Percentiles rank a stretch among this genome's conserved stretches.
These are phyloP conservation scores for Yamadazyma sp. DNA, from an alignment of 1,139 yeast species.

Conservation along the genomic window DNA sequence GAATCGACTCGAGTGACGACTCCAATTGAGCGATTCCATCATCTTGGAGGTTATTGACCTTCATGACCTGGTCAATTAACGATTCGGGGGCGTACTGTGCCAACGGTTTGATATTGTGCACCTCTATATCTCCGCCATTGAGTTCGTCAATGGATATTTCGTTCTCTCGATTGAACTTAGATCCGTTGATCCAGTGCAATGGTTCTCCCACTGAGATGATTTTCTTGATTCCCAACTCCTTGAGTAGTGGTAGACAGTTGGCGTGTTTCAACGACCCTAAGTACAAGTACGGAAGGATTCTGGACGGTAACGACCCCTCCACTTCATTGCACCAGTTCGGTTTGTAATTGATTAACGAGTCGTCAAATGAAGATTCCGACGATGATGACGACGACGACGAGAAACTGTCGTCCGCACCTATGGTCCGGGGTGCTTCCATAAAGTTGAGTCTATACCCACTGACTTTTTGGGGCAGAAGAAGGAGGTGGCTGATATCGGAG, in stretches of 20 bases:
- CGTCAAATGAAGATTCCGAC: conserved; percentile 6
- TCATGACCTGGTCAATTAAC: conserved; percentile 36
- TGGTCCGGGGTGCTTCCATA: conserved; percentile 11
- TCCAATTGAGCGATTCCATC: conserved; percentile 49
- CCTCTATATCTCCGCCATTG: conserved; percentile 34
- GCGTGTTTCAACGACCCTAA: conserved; percentile 88
- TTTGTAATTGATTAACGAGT: conserved; percentile 4
- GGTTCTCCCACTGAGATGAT: conserved; percentile 87
- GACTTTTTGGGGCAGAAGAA: conserved; percentile 19
- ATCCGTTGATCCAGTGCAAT: conserved; percentile 57
- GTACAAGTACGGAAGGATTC: conserved; percentile 79
- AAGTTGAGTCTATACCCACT: background rate
- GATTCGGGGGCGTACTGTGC: conserved; percentile 2
- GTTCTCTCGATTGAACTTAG: conserved; percentile 27
- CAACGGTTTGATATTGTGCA: conserved; percentile 26
- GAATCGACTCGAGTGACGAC: conserved; percentile 33
- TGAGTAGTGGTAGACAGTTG: conserved; percentile 61
- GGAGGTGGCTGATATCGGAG: conserved; percentile 34
- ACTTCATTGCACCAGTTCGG: conserved; percentile 43
- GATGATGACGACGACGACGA: conserved; percentile 7
- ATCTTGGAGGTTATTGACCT: conserved; percentile 47
- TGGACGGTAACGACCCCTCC: conserved; percentile 68
- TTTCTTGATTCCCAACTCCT: conserved; percentile 66
- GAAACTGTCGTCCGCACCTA: conserved; percentile 6
- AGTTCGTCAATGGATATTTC: conserved; percentile 24